Percentiles rank a stretch among this genome's conserved stretches.
phyloP scores from a whole-genome alignment of 202 grass and related monocot genomes.

The Panicum virgatum region DNA sequence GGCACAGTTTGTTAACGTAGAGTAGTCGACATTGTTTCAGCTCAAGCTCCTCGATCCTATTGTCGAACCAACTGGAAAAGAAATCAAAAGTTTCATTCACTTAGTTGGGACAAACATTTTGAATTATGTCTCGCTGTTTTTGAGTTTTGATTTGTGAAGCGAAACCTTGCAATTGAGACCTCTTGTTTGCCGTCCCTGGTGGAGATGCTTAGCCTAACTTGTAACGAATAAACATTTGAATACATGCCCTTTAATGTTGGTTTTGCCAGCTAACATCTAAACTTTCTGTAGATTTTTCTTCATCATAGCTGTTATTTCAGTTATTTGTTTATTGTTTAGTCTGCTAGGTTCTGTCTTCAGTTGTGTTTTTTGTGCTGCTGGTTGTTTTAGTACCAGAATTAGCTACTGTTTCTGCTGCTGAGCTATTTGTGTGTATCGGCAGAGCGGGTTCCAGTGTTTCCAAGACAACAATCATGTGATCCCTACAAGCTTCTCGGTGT shows the following conservation, averaged over 20 bases:
- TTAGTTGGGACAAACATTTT: background rate
- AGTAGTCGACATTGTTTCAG: background rate
- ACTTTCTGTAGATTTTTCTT: background rate
- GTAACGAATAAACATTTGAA: background rate
- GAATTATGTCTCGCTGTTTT: background rate
- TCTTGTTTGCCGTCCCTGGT: background rate
- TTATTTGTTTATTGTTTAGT: background rate
- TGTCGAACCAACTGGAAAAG: background rate
- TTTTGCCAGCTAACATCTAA: background rate
- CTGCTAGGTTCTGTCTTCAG: background rate
- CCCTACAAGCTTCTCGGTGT: constrained; percentile 81
- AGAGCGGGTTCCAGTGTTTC: constrained; percentile 62
- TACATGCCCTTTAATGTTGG: background rate
- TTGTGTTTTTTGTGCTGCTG: background rate
- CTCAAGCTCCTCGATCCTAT: background rate
- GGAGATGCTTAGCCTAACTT: background rate
- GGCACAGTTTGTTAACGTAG: background rate
- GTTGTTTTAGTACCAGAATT: background rate
- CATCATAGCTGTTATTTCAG: background rate
- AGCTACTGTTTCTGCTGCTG: constrained; percentile 15
- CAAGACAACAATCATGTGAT: constrained; percentile 59
- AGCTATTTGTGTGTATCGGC: constrained; percentile 31
- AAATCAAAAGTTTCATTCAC: constrained; percentile 7
- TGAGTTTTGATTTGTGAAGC: background rate
- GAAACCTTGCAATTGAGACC: background rate